phyloP scores from a whole-genome alignment of 2,329 filamentous ascomycete genomes.

The Mycosphaerella sp. region DNA sequence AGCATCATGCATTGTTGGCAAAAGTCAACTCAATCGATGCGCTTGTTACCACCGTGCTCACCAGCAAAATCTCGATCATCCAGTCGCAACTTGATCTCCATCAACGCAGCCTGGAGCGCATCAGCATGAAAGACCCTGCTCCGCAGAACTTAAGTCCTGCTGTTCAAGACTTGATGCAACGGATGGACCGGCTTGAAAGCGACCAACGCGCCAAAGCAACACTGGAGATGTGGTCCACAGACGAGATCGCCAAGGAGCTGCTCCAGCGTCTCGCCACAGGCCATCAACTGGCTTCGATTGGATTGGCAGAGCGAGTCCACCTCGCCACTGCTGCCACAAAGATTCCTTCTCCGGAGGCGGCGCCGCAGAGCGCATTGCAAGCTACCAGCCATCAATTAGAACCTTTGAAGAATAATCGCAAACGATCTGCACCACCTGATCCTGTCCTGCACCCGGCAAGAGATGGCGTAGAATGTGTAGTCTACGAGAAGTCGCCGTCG shows the following conservation, averaged over 20 bases:
- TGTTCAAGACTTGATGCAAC: not conserved
- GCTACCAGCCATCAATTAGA: not conserved
- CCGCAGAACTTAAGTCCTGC: not conserved
- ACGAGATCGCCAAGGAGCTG: constrained; percentile 2
- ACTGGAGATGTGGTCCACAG: not conserved
- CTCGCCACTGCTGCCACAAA: not conserved
- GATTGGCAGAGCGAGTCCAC: not conserved
- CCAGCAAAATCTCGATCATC: not conserved
- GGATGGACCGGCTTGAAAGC: not conserved
- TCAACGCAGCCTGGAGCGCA: not conserved
- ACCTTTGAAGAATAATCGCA: not conserved
- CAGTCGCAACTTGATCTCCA: constrained; percentile 1
- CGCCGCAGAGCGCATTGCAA: not conserved
- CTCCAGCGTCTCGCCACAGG: not conserved
- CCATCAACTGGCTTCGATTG: not conserved
- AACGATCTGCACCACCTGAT: not conserved
- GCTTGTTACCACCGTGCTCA: not conserved
- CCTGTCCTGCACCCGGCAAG: not conserved
- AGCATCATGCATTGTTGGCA: not conserved
- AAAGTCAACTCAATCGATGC: constrained; percentile 1
- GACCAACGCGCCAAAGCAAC: not conserved
- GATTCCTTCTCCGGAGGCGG: not conserved
- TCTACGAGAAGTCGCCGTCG: not conserved
- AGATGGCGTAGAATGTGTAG: not conserved
- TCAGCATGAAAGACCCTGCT: not conserved